Conservation (phyloP, 805 yeast species). For the Cyberlindnera saturnus region DNA sequence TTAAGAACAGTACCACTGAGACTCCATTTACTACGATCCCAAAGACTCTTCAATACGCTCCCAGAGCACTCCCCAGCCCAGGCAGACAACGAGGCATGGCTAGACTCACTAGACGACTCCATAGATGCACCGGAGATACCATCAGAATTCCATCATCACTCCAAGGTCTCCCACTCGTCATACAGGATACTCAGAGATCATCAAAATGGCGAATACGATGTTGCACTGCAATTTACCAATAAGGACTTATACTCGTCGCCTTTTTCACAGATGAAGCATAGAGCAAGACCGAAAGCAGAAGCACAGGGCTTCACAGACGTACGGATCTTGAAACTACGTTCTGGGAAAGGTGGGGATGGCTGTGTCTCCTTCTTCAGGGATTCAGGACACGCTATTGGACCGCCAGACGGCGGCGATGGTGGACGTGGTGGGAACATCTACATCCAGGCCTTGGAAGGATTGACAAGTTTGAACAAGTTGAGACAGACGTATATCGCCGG, state of each 20-base stretch:
- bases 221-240: slow-evolving; percentile 10
- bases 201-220: slow-evolving; percentile 2
- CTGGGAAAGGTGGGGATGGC: slow-evolving; percentile 92
- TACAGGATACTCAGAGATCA: slow-evolving; percentile 5
- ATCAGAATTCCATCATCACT: not conserved
- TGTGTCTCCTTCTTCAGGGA: slow-evolving; percentile 81
- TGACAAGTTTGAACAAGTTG: slow-evolving; percentile 66
- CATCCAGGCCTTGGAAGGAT: slow-evolving; percentile 69
- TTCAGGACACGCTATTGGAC: slow-evolving; percentile 79
- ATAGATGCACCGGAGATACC: not conserved
- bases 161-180: slow-evolving; percentile 1
- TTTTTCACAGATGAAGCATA: slow-evolving; percentile 29
- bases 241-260: slow-evolving; percentile 27
- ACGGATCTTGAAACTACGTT: slow-evolving; percentile 53
- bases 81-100: slow-evolving; percentile 38
- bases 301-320: slow-evolving; percentile 53
- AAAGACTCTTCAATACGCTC: not conserved
- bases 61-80: slow-evolving; percentile 38
- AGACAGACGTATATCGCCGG: slow-evolving; percentile 64
- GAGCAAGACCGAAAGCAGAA: slow-evolving; percentile 39
- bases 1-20: not conserved
- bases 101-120: slow-evolving; percentile 18
- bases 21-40: not conserved
- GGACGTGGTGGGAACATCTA: slow-evolving; percentile 88
- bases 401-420: slow-evolving; percentile 99